Conservation (phyloP, 495 filamentous ascomycete species). For the Podospora pseudopauciseta region DNA sequence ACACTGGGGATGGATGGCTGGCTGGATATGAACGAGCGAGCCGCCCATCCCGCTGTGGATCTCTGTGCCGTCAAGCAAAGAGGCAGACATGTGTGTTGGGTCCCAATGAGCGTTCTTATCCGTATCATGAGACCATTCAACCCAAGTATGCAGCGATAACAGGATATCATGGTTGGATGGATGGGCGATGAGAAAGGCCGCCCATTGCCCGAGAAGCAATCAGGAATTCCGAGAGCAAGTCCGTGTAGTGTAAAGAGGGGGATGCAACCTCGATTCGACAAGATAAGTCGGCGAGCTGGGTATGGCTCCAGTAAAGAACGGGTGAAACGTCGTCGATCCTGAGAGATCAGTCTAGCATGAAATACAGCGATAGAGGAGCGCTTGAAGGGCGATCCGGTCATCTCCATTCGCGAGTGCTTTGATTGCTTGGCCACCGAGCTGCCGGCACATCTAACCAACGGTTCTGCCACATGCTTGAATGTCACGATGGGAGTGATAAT, state of each 20-base stretch:
- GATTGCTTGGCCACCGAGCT: neutral
- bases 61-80: slow-evolving; percentile 1
- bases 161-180: neutral
- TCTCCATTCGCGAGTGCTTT: slow-evolving; percentile 2
- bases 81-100: neutral
- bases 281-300: neutral
- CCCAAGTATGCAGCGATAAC: neutral
- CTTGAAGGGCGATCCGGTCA: slow-evolving; percentile 4
- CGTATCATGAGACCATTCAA: slow-evolving; percentile 2
- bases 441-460: slow-evolving; percentile 12
- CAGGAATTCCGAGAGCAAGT: neutral
- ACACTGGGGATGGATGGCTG: neutral
- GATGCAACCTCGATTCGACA: neutral
- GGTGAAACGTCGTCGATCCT: slow-evolving; percentile 14
- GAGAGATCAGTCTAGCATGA: slow-evolving; percentile 1
- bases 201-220: neutral
- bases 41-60: slow-evolving; percentile 3
- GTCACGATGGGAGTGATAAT: slow-evolving; percentile 3
- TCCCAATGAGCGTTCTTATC: slow-evolving; percentile 1
- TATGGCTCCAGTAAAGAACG: slow-evolving; percentile 2
- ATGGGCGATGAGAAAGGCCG: neutral
- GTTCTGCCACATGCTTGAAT: slow-evolving; percentile 10
- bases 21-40: neutral
- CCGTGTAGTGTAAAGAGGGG: neutral
- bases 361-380: neutral